phyloP scores from a whole-genome alignment of 805 yeast genomes.

The Saturnispora dispora region DNA sequence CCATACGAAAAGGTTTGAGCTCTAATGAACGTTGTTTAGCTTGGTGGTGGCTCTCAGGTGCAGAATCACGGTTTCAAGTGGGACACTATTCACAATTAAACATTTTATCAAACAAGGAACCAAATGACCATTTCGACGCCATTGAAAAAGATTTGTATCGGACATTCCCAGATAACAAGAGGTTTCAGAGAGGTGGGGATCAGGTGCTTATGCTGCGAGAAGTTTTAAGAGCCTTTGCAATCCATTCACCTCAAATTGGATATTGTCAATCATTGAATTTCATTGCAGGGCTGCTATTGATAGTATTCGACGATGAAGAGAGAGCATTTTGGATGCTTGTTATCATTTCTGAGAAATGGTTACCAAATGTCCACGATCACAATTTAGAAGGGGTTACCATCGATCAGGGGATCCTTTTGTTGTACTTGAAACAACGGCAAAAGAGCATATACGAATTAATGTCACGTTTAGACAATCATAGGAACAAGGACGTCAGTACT shows the following conservation, averaged over 20 bases:
- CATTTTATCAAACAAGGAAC: neutral
- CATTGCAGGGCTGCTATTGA: conserved; percentile 73
- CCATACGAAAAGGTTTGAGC: neutral
- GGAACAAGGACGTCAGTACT: conserved; percentile 23
- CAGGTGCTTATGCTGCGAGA: conserved; percentile 68
- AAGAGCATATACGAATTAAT: conserved; percentile 68
- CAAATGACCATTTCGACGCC: conserved; percentile 54
- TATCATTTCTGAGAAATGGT: conserved; percentile 71
- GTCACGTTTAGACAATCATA: conserved; percentile 22
- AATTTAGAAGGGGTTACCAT: conserved; percentile 89
- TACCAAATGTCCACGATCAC: conserved; percentile 88
- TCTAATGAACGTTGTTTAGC: neutral
- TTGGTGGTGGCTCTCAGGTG: conserved; percentile 1
- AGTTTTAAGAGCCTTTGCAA: conserved; percentile 75
- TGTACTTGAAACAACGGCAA: conserved; percentile 73
- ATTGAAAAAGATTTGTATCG: conserved; percentile 90
- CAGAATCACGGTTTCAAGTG: neutral
- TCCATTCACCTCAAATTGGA: conserved; percentile 82
- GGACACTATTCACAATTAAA: conserved; percentile 2
- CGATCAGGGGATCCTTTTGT: conserved; percentile 89
- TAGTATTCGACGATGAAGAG: conserved; percentile 90
- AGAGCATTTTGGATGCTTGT: conserved; percentile 93
- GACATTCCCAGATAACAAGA: conserved; percentile 88
- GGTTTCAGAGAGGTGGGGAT: conserved; percentile 44
- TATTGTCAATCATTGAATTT: conserved; percentile 95